phyloP scores from a whole-genome alignment of 164 flowering plant species.

The Hamamelis virginiana region DNA sequence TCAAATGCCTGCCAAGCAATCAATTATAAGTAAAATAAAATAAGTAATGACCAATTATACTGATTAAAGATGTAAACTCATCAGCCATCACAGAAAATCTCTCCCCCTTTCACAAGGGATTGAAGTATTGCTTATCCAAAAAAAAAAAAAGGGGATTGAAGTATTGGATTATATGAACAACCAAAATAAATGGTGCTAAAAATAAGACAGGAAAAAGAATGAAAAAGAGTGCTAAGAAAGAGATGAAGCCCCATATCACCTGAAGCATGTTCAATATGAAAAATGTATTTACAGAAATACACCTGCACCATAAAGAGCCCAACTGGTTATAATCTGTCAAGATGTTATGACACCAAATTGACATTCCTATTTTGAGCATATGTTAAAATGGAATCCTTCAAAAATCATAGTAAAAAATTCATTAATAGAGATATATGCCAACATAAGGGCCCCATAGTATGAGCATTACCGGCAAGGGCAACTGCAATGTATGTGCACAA shows the following conservation, averaged over 20 bases:
- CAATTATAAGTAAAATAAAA: not conserved
- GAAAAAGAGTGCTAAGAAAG: not conserved
- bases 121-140: no score
- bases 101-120: no score
- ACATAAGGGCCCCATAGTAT: no score
- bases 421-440: no score
- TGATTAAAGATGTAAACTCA: not conserved
- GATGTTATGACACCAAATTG: not conserved
- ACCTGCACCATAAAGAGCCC: slow-evolving; percentile 54
- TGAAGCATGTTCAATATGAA: slow-evolving; percentile 89
- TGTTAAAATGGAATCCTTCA: not conserved
- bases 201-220: not conserved
- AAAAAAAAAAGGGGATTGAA: no score
- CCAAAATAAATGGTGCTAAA: not conserved
- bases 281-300: slow-evolving; percentile 66
- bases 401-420: no score
- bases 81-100: not conserved
- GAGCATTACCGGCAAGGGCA: no score
- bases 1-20: slow-evolving; percentile 77
- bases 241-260: slow-evolving; percentile 41
- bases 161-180: not conserved
- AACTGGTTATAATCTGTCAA: not conserved
- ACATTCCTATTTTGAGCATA: not conserved
- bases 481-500: no score
- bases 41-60: slow-evolving; percentile 6